A percentile compares a stretch with the other conserved stretches of the same genome.
Conservation (phyloP, 2,329 filamentous ascomycete genomes). For the Aspergillus oerlinghausenensis region DNA sequence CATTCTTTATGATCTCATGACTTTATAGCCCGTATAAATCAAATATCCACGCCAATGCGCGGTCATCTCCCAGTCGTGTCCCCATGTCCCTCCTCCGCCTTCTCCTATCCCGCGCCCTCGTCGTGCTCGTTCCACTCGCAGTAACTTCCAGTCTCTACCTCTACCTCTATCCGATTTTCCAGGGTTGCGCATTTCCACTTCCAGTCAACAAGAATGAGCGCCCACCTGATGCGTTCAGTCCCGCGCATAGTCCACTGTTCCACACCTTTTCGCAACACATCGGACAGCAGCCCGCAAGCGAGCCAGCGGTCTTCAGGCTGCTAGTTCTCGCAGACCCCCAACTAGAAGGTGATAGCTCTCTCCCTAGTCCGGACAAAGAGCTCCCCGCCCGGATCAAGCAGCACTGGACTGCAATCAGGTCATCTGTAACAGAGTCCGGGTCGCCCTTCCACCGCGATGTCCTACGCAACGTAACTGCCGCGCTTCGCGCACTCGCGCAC, state of each 20-base stretch:
- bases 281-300: slow-evolving; percentile 9
- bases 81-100: slow-evolving; percentile 51
- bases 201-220: slow-evolving; percentile 18
- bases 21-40: not conserved
- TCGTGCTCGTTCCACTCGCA: slow-evolving; percentile 60
- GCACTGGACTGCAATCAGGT: slow-evolving; percentile 30
- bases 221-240: not conserved
- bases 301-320: slow-evolving; percentile 71
- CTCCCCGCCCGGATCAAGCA: slow-evolving; percentile 37
- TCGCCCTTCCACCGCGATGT: slow-evolving; percentile 16
- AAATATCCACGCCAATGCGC: slow-evolving; percentile 1
- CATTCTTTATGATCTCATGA: slow-evolving; percentile 2
- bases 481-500: slow-evolving; percentile 43
- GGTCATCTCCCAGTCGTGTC: slow-evolving; percentile 1
- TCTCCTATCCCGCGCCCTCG: slow-evolving; percentile 43
- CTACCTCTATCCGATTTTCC: slow-evolving; percentile 81
- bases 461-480: slow-evolving; percentile 18
- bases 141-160: slow-evolving; percentile 69
- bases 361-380: slow-evolving; percentile 53
- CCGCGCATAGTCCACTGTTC: slow-evolving; percentile 20
- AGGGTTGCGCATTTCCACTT: slow-evolving; percentile 73
- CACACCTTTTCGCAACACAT: slow-evolving; percentile 38
- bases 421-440: slow-evolving; percentile 10
- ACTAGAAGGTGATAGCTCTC: slow-evolving; percentile 84
- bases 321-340: slow-evolving; percentile 89